Evolutionary conservation across 345 rosid genomes (phyloP).

Genomic region (Lepidium didymum): DNA sequence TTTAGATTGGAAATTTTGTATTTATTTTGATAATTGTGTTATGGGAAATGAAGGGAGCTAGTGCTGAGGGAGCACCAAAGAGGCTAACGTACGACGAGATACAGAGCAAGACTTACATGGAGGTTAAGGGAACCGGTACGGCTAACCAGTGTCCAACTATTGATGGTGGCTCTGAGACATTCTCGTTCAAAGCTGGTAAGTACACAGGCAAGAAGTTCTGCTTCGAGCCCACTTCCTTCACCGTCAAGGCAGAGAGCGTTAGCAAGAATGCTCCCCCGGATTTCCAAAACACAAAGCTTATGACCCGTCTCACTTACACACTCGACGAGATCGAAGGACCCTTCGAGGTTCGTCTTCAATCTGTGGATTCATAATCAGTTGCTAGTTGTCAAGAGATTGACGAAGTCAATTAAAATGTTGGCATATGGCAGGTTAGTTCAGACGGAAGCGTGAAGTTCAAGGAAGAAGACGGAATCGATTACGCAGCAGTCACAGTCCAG

Average conservation of each 20-base stretch:
- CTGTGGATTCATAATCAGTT: background rate
- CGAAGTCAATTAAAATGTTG: background rate
- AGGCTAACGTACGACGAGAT: conserved; percentile 90
- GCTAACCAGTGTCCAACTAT: conserved; percentile 88
- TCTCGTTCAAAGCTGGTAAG: conserved; percentile 78
- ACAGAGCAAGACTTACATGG: conserved; percentile 93
- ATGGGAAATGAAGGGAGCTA: conserved; percentile 53
- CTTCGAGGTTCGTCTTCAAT: conserved; percentile 43
- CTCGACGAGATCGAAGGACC: conserved; percentile 97
- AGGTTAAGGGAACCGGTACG: conserved; percentile 90
- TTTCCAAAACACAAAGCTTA: conserved; percentile 89
- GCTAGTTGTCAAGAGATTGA: background rate
- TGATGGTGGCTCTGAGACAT: conserved; percentile 66
- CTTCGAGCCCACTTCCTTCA: conserved; percentile 96
- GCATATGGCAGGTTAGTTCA: conserved; percentile 24
- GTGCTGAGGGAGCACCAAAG: conserved; percentile 82
- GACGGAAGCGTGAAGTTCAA: conserved; percentile 68
- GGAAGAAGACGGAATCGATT: conserved; percentile 93
- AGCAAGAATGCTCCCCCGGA: conserved; percentile 77
- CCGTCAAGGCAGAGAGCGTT: conserved; percentile 86
- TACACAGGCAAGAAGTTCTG: conserved; percentile 83
- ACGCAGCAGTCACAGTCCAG: conserved; percentile 91
- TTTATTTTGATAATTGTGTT: background rate
- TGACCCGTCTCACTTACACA: conserved; percentile 96
- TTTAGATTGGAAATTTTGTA: background rate